These are phyloP conservation scores for Boletus sp. DNA, from an alignment of 768 basidiomycete species.

Conservation along the genomic window DNA sequence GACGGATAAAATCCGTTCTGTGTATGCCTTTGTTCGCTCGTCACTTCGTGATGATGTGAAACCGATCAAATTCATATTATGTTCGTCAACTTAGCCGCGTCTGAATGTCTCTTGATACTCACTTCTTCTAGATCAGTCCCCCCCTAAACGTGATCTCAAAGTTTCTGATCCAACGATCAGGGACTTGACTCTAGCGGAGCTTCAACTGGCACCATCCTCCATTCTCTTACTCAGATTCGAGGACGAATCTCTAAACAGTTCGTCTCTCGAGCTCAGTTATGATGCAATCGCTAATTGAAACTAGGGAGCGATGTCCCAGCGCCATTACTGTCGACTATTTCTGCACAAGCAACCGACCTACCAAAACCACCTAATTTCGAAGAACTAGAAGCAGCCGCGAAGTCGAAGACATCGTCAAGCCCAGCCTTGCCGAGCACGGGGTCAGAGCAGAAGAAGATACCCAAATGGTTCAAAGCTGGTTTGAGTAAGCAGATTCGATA, in stretches of 20 bases:
- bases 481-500: constrained; percentile 42
- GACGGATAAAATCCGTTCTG: constrained; percentile 71
- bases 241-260: constrained; percentile 70
- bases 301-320: constrained; percentile 59
- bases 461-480: constrained; percentile 78
- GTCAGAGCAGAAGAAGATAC: constrained; percentile 54
- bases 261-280: not conserved
- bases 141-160: constrained; percentile 80
- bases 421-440: constrained; percentile 2
- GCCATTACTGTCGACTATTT: constrained; percentile 58
- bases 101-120: not conserved
- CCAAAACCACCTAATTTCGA: constrained; percentile 53
- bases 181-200: constrained; percentile 62
- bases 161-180: constrained; percentile 75
- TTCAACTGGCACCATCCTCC: constrained; percentile 79
- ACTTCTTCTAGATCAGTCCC: constrained; percentile 60
- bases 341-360: constrained; percentile 62
- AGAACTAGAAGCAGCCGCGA: constrained; percentile 4
- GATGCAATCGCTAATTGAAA: not conserved
- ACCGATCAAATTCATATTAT: constrained; percentile 79
- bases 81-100: constrained; percentile 44
- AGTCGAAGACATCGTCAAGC: constrained; percentile 10
- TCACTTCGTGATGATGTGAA: constrained; percentile 73
- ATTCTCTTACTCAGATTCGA: constrained; percentile 75
- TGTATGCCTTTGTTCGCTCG: constrained; percentile 82